A percentile compares a stretch with the other conserved stretches of the same genome.
These are phyloP conservation scores for Wickerhamiella occidentalis DNA, from an alignment of 805 yeast genomes.

Conservation along the genomic window DNA sequence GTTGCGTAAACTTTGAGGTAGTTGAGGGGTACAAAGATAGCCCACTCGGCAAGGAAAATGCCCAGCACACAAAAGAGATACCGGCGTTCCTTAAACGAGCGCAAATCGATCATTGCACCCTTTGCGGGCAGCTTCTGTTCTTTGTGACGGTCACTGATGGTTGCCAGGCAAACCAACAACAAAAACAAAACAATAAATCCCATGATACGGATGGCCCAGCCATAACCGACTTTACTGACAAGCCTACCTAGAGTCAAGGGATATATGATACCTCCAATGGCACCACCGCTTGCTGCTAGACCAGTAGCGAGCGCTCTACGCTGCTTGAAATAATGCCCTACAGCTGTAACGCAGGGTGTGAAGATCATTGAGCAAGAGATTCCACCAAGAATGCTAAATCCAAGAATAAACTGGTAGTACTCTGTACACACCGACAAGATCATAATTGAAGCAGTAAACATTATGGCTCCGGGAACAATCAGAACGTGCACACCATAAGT, in stretches of 20 bases:
- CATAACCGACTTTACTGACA: constrained; percentile 40
- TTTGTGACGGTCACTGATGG: constrained; percentile 30
- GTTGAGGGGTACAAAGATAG: constrained; percentile 40
- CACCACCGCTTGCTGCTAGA: constrained; percentile 52
- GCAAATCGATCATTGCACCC: constrained; percentile 24
- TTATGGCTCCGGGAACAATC: constrained; percentile 34
- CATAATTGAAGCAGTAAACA: constrained; percentile 40
- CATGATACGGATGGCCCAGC: constrained; percentile 47
- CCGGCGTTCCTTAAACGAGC: constrained; percentile 23
- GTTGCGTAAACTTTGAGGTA: constrained; percentile 49
- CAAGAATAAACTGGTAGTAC: constrained; percentile 48
- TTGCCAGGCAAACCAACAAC: constrained; percentile 26
- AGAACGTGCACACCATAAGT: constrained; percentile 41
- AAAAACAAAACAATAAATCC: constrained; percentile 26
- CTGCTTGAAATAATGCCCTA: constrained; percentile 50
- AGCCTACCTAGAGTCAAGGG: constrained; percentile 42
- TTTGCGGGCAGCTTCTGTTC: constrained; percentile 15
- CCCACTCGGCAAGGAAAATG: constrained; percentile 36
- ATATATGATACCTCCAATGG: constrained; percentile 51
- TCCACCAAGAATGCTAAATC: constrained; percentile 44
- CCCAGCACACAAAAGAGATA: constrained; percentile 25
- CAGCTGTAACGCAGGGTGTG: constrained; percentile 43
- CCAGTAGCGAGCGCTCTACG: constrained; percentile 52
- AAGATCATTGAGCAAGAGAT: constrained; percentile 32
- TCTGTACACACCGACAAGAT: constrained; percentile 38